Base-by-base conservation (phyloP, 345 rosid species). In the Excoecaria agallocha region DNA sequence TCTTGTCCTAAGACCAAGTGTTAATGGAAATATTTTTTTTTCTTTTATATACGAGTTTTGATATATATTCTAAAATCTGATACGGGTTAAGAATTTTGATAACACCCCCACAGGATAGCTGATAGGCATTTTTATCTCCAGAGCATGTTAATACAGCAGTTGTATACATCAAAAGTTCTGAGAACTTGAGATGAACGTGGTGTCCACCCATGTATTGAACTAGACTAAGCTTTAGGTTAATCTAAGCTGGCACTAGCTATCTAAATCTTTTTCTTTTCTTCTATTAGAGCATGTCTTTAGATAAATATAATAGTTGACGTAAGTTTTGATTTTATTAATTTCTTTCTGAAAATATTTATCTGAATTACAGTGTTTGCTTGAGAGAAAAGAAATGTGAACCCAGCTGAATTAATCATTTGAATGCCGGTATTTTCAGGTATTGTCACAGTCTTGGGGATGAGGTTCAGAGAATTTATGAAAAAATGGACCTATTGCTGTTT, bases 401-500 rank as follows among this genome's bases (percentile, higher is more conserved):
- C 12, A 11, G 3, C 57, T 16, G 68, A 70, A 68, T 30, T 49
- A 72, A 38, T n/a, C 48, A 46, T 69, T 81, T 65, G 55, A 73
- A 38, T 76, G 62, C 59, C 24, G 15, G 37, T 73, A 15, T 67
- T 82, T 77, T 77, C 89, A 93, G 98, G 85, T 95, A 90, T 74
- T 66, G 80, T 64, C 79, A 82, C 6, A 75, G 84, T 79, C 90
- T 95, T 12, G 89, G 78, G 72, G 91, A 88, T 55, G 85, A 82
- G 43, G 97, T 95, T 35, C 79, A 74, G 66, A 83, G 71, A 80
- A 93, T 93, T 38, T 93, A 91, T 74, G 78, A 74, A 41, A 89
- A 86, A 83, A 82, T 91, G 94, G 99, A 95, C 74, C 74, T 90
- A 75, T 87, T 90, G 62, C 74, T 87, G 78, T 89, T 92, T 70